Evolutionary conservation across 164 flowering plant genomes (phyloP), one percentile per base, ranked within the genome.

Genomic region (Stephania cephalantha): DNA sequence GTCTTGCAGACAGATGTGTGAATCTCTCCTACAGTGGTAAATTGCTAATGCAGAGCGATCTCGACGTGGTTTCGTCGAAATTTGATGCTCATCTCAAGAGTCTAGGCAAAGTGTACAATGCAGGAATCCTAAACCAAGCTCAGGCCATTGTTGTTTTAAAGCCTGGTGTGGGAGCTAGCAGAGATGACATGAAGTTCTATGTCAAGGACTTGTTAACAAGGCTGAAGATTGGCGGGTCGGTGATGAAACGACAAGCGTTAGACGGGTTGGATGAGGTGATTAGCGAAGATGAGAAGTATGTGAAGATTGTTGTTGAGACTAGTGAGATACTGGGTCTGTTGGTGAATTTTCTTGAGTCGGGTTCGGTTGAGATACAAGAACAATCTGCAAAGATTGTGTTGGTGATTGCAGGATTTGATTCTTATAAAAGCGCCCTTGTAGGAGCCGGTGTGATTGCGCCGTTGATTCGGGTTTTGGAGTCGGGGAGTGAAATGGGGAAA

Each of bases 11-110:
- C 30, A 82, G 88, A 61, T 95, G 99, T 75, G 73, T 88, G 46
- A 86, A 89, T 73, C 77, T 86, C 18, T 82, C 91, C 4, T 95
- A 87, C 80, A 84, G 91, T 64, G 99, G 99, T 72, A 95, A 95
- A 88, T 89, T 95, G 12, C 84, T 89, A 52, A 95, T 92, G 99
- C 97, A 95, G 86, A 95, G 99, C 71, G 97, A 95, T 70, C 85
- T 95, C 50, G 95, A 92, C 78, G 78, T 86, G 17, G 12, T 89
- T 11, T 72, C 80, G 7, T 80, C 88, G 1, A 90, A 85, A 69
- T 78, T 95, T 61, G 93, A 87, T 17, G 25, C 35, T 25, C 95
- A 90, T 73, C 66, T 83, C 31, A 85, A 79, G 79, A 81, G 77
- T 15, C 84, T 95, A 11, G 76, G 83, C 15, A 87, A 81, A 67